Base-by-base conservation (phyloP, 2,329 filamentous ascomycete genomes). In the Claviceps paspali region DNA sequence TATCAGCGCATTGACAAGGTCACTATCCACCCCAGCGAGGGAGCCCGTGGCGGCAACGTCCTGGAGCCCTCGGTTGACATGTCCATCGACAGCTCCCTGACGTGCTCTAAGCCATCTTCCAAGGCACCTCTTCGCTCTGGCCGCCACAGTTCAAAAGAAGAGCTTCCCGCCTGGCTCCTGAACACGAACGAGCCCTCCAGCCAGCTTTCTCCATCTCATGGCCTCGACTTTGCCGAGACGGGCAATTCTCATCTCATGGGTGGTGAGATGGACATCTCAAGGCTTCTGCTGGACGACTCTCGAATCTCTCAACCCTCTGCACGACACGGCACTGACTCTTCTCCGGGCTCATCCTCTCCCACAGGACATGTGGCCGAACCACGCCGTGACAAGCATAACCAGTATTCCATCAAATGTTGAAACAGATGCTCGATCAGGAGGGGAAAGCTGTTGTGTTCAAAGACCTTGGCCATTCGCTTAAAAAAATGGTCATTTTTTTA, bases 251-350 rank as follows among this genome's bases (percentile, higher is more conserved):
- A 64, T 3, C 57, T 63, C 38, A 52, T 62, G 33, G 61, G 60
- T 3, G 65, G 68, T 12, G 73, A 76, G 49, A 77, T 77, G 73
- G 73, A 73, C 36, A 74, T 77, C 32, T 72, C 70, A 12, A 64
- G 73, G 10, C 58, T 78, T 2, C 52, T 77, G 2, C 59, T 76
- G n/a, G 70, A 76, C 37, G 70, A 74, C 43, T 54, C 56, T 4
- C 59, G 59, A 40, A 39, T 52, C 3, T 39, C 42, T 7, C 53
- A 49, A 31, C 33, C 43, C 15, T 46, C 41, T 27, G 36, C 47
- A 19, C 48, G 54, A 14, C 48, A 52, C 18, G 49, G 45, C 10
- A 27, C 45, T 6, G 56, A 60, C 5, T 43, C 42, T 17, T 40
- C 42, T 18, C 48, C 47, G 11, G 42, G 42, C 10, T 39, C 52